Evolutionary conservation across 495 filamentous ascomycete species (phyloP).

Genomic region (Talaromyces borbonicus): DNA sequence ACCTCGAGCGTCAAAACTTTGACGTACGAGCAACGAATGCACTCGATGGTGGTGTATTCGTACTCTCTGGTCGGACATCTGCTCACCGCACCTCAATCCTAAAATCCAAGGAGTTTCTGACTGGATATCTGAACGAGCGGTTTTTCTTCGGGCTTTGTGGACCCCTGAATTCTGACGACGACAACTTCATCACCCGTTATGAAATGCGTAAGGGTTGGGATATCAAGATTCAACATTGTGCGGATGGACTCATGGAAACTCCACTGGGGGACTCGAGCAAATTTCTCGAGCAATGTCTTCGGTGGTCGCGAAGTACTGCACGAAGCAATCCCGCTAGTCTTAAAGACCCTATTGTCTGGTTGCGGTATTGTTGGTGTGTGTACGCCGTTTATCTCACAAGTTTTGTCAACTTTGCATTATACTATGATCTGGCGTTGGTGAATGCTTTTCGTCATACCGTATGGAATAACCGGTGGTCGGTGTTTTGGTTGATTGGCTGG

Average conservation of each 20-base stretch:
- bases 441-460: slow-evolving; percentile 9
- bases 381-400: slow-evolving; percentile 52
- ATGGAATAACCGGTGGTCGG: neutral
- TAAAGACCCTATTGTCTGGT: slow-evolving; percentile 40
- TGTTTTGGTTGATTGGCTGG: slow-evolving; percentile 18
- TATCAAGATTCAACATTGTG: slow-evolving; percentile 52
- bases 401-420: slow-evolving; percentile 48
- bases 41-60: slow-evolving; percentile 46
- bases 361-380: slow-evolving; percentile 47
- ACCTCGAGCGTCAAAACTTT: slow-evolving; percentile 49
- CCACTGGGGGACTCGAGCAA: slow-evolving; percentile 45
- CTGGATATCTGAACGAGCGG: slow-evolving; percentile 47
- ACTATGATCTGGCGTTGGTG: slow-evolving; percentile 43
- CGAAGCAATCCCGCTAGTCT: slow-evolving; percentile 49
- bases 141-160: slow-evolving; percentile 36
- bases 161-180: slow-evolving; percentile 28
- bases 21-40: slow-evolving; percentile 43
- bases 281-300: slow-evolving; percentile 48
- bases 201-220: slow-evolving; percentile 45
- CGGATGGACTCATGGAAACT: slow-evolving; percentile 48
- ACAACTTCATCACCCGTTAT: slow-evolving; percentile 47
- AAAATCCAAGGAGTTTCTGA: slow-evolving; percentile 30
- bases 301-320: slow-evolving; percentile 59
- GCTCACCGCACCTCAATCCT: slow-evolving; percentile 40
- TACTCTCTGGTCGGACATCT: slow-evolving; percentile 44